A percentile compares a stretch with the other conserved stretches of the same genome.
These are phyloP conservation scores for Yamadazyma laniorum DNA, from an alignment of 805 yeast species.

Conservation along the genomic window DNA sequence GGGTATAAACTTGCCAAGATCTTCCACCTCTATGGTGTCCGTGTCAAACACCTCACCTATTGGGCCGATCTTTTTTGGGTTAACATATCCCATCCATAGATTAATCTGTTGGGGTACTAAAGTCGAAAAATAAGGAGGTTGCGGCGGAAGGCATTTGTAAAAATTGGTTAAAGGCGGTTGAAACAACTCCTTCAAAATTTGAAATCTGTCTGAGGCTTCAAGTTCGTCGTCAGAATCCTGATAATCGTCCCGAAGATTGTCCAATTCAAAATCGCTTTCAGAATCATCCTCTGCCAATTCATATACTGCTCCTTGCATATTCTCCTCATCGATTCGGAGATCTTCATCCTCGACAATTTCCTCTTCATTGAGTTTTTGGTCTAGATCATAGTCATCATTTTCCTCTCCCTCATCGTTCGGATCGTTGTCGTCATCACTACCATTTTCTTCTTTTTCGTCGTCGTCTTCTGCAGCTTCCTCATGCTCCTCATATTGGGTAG, in stretches of 20 bases:
- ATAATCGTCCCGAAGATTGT: slow-evolving; percentile 49
- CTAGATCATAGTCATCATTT: slow-evolving; percentile 15
- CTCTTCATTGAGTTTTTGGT: slow-evolving; percentile 17
- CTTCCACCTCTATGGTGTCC: slow-evolving; percentile 14
- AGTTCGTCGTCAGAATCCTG: slow-evolving; percentile 28
- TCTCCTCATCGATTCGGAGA: not conserved
- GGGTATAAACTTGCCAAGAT: slow-evolving; percentile 45
- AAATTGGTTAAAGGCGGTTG: slow-evolving; percentile 60
- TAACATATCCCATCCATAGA: slow-evolving; percentile 61
- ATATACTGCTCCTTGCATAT: no score
- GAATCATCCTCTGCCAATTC: slow-evolving; percentile 20
- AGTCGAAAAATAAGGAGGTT: slow-evolving; percentile 39
- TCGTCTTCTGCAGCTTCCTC: slow-evolving; percentile 12
- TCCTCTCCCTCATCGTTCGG: slow-evolving; percentile 11
- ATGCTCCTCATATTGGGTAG: slow-evolving; percentile 63
- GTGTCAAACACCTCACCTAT: not conserved
- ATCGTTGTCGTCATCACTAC: slow-evolving; percentile 14
- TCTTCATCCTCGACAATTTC: not conserved
- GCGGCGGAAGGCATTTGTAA: slow-evolving; percentile 29
- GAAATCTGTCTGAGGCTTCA: slow-evolving; percentile 22
- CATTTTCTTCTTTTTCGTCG: slow-evolving; percentile 14
- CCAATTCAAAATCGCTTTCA: slow-evolving; percentile 41
- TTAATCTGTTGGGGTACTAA: slow-evolving; percentile 70
- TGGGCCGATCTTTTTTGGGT: slow-evolving; percentile 11
- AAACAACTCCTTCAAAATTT: slow-evolving; percentile 43